Evolutionary conservation across 1,284 basidiomycete genomes (phyloP).

Genomic region (Singerocomus inundabilis): DNA sequence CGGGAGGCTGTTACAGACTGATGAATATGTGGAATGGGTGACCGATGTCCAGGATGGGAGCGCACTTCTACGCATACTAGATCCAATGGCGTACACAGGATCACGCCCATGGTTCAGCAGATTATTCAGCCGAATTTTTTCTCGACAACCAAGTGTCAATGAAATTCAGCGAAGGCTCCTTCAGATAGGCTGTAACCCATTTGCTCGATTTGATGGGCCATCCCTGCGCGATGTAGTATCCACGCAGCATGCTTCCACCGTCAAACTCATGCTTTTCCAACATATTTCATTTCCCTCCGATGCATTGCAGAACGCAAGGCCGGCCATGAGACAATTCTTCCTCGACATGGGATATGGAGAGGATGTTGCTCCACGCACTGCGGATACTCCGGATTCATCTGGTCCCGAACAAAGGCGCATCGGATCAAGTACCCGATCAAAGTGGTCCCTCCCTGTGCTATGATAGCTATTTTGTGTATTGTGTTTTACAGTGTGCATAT

Average conservation of each 20-base stretch:
- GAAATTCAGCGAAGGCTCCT: neutral
- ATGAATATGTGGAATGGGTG: constrained; percentile 7
- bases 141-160: neutral
- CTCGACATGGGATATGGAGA: too few relatives aligned
- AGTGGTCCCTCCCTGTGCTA: too few relatives aligned
- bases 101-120: too few relatives aligned
- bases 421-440: too few relatives aligned
- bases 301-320: too few relatives aligned
- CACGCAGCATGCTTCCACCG: neutral
- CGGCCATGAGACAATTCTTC: too few relatives aligned
- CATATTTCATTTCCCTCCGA: constrained; percentile 1
- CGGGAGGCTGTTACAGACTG: neutral
- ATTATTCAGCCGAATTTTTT: too few relatives aligned
- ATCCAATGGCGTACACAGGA: neutral
- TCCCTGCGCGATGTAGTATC: neutral
- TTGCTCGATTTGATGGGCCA: neutral
- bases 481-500: too few relatives aligned
- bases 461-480: too few relatives aligned
- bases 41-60: neutral
- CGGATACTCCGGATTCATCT: too few relatives aligned
- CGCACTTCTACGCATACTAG: neutral
- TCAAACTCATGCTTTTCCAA: neutral
- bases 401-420: too few relatives aligned
- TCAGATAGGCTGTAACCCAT: neutral
- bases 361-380: too few relatives aligned